These are phyloP conservation scores for Linum lewisii DNA, from an alignment of 345 rosid genomes.

Conservation along the genomic window DNA sequence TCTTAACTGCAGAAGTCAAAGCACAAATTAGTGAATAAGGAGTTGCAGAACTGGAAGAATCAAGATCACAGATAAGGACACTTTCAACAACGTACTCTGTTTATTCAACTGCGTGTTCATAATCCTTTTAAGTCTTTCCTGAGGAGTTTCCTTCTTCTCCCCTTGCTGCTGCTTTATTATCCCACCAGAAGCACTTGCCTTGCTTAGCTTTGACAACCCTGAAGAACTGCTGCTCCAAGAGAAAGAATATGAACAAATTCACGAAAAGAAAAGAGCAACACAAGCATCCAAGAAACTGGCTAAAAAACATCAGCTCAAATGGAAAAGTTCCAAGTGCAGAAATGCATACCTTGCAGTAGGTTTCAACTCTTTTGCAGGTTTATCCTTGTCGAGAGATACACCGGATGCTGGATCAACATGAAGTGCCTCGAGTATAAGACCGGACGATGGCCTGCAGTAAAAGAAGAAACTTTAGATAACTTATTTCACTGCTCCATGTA, in stretches of 20 bases:
- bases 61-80: neutral
- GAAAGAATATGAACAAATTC: neutral
- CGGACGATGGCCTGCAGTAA: constrained; percentile 77
- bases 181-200: constrained; percentile 42
- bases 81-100: constrained; percentile 52
- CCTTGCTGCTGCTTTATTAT: constrained; percentile 46
- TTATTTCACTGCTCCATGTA: constrained; percentile 15
- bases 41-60: neutral
- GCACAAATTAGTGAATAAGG: neutral
- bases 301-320: neutral
- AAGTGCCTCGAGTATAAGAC: constrained; percentile 87
- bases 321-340: neutral
- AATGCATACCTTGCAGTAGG: constrained; percentile 47
- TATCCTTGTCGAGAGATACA: constrained; percentile 72
- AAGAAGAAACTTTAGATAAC: constrained; percentile 35
- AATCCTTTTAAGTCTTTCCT: constrained; percentile 92
- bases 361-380: constrained; percentile 36
- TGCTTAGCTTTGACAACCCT: constrained; percentile 72
- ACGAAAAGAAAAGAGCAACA: neutral
- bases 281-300: neutral
- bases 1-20: constrained; percentile 52
- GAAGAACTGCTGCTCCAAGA: constrained; percentile 45
- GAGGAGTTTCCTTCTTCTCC: constrained; percentile 95
- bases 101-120: constrained; percentile 88
- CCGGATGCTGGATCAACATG: constrained; percentile 98